Base-by-base conservation (phyloP, 2,329 filamentous ascomycete species). In the Remersonia thermophila region DNA sequence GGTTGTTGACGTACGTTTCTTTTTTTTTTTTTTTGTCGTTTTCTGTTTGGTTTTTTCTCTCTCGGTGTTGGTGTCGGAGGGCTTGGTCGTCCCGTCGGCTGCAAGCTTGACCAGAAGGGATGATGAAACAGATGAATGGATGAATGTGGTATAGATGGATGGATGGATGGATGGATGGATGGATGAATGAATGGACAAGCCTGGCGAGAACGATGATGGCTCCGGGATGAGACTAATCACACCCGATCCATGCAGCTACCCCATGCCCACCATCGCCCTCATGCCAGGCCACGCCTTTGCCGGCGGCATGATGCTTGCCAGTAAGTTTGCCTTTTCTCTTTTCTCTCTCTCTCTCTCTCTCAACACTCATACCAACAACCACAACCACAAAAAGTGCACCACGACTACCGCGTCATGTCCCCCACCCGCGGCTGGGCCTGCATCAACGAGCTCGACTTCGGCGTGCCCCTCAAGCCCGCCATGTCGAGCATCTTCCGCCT, bases 201-300 rank as follows among this genome's bases (percentile, higher is more conserved):
- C n/a, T n/a, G n/a, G n/a, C n/a, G n/a, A n/a, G n/a, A n/a, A 5
- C 20, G 5, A 9, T 23, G 20, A 23, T 23, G 20, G 20, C 9
- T 23, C 5, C 5, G 20, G 9, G 5, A 5, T 23, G 9, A 6
- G 5, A 6, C 20, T 23, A 9, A 23, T 5, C 20, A 23, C 20
- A 58, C 59, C 13, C 25, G 2, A 13, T 14, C 17, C 7, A 13
- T 12, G 17, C 9, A 42, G 39, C 34, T 89, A 77, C 52, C 81
- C 83, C 11, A 85, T 87, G 81, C 83, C 83, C 16, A 91, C 83
- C 3, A 59, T 91, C 33, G 78, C 82, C n/a, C 64, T 86, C 7
- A 52, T 89, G 37, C 85, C 84, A 49, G 83, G 83, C 15, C 84
- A 93, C 56, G 75, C 78, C 37, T 91, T 86, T 55, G 84, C 83